These are phyloP conservation scores for Strigomonas galati DNA, from an alignment of 208 protist genomes.

Conservation along the genomic window DNA sequence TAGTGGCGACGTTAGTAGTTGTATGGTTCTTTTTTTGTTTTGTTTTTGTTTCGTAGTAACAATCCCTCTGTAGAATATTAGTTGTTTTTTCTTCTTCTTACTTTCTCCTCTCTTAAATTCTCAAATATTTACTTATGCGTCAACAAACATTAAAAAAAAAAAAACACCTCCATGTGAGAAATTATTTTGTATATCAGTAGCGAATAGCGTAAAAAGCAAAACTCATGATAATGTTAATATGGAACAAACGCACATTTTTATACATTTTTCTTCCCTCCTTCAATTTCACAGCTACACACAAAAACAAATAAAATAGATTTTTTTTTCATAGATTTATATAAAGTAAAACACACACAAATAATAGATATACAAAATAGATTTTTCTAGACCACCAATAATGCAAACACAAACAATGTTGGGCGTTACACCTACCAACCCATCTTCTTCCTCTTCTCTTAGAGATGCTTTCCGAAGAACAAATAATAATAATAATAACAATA, in stretches of 20 bases:
- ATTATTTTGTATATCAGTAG: background rate
- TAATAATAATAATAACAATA: constrained; percentile 13
- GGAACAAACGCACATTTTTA: no score
- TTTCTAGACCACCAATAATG: background rate
- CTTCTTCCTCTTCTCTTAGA: background rate
- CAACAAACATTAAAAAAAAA: constrained; percentile 1
- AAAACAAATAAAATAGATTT: constrained; percentile 3
- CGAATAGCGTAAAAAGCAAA: background rate
- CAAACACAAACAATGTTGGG: no score
- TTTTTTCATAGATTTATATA: constrained; percentile 5
- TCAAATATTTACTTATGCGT: constrained; percentile 4
- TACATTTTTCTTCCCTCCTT: no score
- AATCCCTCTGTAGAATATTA: no score
- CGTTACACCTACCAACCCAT: no score
- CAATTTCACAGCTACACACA: background rate
- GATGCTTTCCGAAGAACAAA: background rate
- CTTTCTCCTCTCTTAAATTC: constrained; percentile 4
- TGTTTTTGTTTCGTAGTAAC: no score
- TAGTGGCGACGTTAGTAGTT: background rate
- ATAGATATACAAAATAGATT: constrained; percentile 6
- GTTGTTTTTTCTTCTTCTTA: background rate
- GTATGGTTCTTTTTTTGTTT: background rate
- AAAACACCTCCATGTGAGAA: no score
- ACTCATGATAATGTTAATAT: constrained; percentile 3
- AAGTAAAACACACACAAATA: background rate